A percentile compares a stretch with the other conserved stretches of the same genome.
Evolutionary conservation across 2,329 filamentous ascomycete genomes (phyloP).

Genomic region (Aureobasidium sp.): DNA sequence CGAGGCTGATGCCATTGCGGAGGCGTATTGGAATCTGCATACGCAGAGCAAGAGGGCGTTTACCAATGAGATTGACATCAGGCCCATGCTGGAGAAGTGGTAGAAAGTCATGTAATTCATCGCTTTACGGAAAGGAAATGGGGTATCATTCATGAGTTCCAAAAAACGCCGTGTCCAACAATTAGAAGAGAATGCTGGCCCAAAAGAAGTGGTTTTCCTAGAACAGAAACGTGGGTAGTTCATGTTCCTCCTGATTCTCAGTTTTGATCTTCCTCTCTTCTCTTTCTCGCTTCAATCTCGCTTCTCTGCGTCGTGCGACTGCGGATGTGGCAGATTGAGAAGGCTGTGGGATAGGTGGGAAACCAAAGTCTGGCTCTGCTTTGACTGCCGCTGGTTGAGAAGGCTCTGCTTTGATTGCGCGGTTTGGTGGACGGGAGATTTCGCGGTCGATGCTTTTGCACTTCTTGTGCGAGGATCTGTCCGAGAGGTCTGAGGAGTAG

Average conservation of each 20-base stretch:
- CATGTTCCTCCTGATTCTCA: slow-evolving; percentile 22
- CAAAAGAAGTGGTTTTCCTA: slow-evolving; percentile 20
- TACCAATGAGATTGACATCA: slow-evolving; percentile 72
- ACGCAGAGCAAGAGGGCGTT: slow-evolving; percentile 72
- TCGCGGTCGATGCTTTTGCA: background rate
- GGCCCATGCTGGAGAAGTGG: slow-evolving; percentile 80
- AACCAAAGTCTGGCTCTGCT: background rate
- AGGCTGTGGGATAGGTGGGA: background rate
- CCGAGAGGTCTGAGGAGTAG: background rate
- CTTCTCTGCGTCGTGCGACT: slow-evolving; percentile 26
- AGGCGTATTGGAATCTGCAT: slow-evolving; percentile 78
- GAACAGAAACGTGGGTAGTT: slow-evolving; percentile 41
- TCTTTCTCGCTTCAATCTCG: slow-evolving; percentile 24
- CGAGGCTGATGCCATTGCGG: slow-evolving; percentile 71
- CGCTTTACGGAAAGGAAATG: background rate
- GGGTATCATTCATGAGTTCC: background rate
- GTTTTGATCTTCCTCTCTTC: slow-evolving; percentile 25
- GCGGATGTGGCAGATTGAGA: background rate
- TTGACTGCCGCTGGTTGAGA: background rate
- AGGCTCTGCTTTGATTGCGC: background rate
- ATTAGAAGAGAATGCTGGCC: background rate
- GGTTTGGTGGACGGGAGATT: background rate
- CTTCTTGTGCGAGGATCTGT: background rate
- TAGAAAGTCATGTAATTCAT: slow-evolving; percentile 40
- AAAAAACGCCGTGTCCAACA: background rate